Conservation (phyloP, 257 asterid species). For the Cynanchum wilfordii region DNA sequence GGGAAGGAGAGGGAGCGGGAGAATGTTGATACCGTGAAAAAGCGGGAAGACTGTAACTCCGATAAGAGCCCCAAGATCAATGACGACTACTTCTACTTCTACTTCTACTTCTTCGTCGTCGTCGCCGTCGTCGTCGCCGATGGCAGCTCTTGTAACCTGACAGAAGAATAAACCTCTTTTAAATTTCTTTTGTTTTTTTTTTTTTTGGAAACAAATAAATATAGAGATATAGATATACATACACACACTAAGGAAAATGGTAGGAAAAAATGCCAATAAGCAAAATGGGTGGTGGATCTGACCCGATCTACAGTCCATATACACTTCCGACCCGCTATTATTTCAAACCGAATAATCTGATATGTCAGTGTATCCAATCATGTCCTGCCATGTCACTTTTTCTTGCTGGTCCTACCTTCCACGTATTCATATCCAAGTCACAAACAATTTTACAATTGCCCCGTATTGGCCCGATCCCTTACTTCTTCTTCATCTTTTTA, state of each 20-base stretch:
- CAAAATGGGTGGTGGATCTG: not conserved
- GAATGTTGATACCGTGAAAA: not conserved
- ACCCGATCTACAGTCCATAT: not conserved
- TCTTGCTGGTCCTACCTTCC: not conserved
- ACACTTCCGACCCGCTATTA: not conserved
- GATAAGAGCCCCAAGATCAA: not conserved
- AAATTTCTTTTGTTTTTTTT: not conserved
- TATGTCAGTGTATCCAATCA: not conserved
- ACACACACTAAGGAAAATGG: not conserved
- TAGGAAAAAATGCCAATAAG: not conserved
- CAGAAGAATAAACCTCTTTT: not conserved
- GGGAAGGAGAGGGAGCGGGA: no score
- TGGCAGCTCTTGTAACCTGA: no score
- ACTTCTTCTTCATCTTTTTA: not conserved
- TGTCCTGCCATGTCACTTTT: not conserved
- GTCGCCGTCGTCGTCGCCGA: not conserved
- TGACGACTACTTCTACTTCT: not conserved
- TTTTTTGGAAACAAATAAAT: no score
- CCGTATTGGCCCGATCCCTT: not conserved
- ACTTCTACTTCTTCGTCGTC: not conserved
- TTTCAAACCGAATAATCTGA: no score
- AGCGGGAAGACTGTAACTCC: not conserved
- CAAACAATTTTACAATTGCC: not conserved
- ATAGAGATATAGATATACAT: no score
- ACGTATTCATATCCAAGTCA: no score